Percentiles rank a stretch among this genome's conserved stretches.
Evolutionary conservation across 208 protist genomes (phyloP).

Genomic region (Tritrichomonas foetus): DNA sequence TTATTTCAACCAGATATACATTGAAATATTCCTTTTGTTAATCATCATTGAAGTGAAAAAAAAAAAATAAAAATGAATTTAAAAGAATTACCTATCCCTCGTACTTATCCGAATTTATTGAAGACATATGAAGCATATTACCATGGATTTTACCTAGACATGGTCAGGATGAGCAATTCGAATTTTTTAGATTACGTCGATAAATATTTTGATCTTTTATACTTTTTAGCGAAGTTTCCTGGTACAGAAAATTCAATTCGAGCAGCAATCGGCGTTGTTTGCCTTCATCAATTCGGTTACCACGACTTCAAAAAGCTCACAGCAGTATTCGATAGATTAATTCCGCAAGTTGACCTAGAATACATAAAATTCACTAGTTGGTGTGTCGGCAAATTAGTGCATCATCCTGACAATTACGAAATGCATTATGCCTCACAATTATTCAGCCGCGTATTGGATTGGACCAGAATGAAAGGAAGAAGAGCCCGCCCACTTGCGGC

Average conservation of each 20-base stretch:
- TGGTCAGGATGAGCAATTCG: neutral
- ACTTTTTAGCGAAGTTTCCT: neutral
- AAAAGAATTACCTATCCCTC: neutral
- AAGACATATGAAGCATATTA: neutral
- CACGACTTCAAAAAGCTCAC: neutral
- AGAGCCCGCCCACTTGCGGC: neutral
- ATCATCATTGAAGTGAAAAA: no score
- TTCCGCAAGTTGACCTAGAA: slow-evolving; percentile 14
- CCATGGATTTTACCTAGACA: neutral
- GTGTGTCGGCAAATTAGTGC: neutral
- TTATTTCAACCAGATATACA: no score
- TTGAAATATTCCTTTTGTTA: no score
- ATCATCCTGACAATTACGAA: neutral
- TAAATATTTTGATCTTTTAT: neutral
- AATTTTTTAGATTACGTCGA: neutral
- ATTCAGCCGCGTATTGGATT: neutral
- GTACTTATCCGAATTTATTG: neutral
- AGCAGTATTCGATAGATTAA: neutral
- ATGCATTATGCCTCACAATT: neutral
- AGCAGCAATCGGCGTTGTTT: neutral
- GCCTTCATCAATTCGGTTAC: neutral
- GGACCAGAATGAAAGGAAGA: neutral
- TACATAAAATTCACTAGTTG: slow-evolving; percentile 29
- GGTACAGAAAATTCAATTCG: neutral
- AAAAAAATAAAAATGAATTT: neutral